These are phyloP conservation scores for Thalassiosira delicatula DNA, from an alignment of 352 stramenopile species.

Conservation along the genomic window DNA sequence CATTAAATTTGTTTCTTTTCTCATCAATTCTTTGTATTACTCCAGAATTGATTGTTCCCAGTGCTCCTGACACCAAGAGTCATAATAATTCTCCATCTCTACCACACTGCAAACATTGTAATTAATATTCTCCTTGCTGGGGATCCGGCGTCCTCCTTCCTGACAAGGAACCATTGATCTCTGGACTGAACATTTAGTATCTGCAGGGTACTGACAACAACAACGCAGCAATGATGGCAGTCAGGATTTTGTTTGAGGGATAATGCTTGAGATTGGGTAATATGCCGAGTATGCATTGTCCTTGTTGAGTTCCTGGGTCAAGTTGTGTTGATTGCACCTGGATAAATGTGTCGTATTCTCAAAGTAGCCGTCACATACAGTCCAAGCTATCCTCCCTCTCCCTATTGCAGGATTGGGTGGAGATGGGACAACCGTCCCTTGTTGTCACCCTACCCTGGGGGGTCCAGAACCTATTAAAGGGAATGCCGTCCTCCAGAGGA, in stretches of 20 bases:
- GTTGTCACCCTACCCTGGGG: neutral
- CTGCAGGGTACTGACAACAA: constrained; percentile 56
- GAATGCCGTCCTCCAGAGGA: constrained; percentile 83
- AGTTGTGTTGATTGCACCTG: constrained; percentile 77
- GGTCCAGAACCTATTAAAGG: neutral
- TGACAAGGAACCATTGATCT: constrained; percentile 79
- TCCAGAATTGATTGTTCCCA: no score
- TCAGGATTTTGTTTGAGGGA: constrained; percentile 20
- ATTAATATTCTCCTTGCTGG: no score
- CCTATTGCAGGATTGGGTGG: constrained; percentile 76
- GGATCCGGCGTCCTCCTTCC: constrained; percentile 64
- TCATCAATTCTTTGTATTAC: no score
- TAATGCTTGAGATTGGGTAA: constrained; percentile 16
- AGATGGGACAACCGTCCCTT: constrained; percentile 59
- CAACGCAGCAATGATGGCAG: neutral
- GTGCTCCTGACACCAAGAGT: no score
- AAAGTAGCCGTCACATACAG: constrained; percentile 81
- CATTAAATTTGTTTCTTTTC: no score
- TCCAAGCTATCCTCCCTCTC: constrained; percentile 79
- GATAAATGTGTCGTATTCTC: constrained; percentile 77
- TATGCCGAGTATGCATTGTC: constrained; percentile 71
- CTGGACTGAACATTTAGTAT: constrained; percentile 81
- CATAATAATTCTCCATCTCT: no score
- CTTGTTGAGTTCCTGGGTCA: constrained; percentile 80
- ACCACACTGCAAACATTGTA: no score